Base-by-base conservation (phyloP, 164 flowering plant genomes). In the Chimonanthus praecox region DNA sequence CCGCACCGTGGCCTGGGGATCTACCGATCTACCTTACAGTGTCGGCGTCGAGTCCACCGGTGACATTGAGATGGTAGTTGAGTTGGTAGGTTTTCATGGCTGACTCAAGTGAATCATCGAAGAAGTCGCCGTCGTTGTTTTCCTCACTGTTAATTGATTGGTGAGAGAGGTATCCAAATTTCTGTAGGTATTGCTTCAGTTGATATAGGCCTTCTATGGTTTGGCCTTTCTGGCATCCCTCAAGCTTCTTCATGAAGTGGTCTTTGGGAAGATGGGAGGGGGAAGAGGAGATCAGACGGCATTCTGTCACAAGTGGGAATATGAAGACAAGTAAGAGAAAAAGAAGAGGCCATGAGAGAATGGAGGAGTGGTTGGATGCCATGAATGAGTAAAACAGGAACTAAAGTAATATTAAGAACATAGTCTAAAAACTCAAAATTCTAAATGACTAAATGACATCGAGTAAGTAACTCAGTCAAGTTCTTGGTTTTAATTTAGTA, bases 41-140 rank as follows among this genome's bases (percentile, higher is more conserved):
- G 21, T 66, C 10, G 15, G 70, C 4, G 48, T 80, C 85, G 15
- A 83, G 43, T 63, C 7, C 44, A 9, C 83, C 83, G 5, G 74
- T 83, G 58, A 63, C 73, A 1, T 78, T 76, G 61, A 83, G 83
- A 21, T 77, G 72, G 73, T 67, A 78, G 47, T 75, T 75, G 33
- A 0, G 5, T 63, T 83, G 85, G 79, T 79, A 83, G 0, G 76
- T 46, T 18, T 71, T 77, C 58, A 83, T 33, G 54, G 81, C 84
- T 1, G 68, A 51, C 46, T 83, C 85, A 3, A 83, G n/a, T 9
- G 11, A 16, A 13, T 79, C 78, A 10, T 81, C 80, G 60, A 81
- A 83, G 2, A 51, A 58, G 48, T 79, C 81, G 5, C 68, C 73
- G 43, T 71, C 7, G n/a, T 66, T 66, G 33, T 60, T n/a, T 43